Conservation (phyloP, 1,284 basidiomycete species). For the Cutaneotrichosporon cyanovorans region DNA sequence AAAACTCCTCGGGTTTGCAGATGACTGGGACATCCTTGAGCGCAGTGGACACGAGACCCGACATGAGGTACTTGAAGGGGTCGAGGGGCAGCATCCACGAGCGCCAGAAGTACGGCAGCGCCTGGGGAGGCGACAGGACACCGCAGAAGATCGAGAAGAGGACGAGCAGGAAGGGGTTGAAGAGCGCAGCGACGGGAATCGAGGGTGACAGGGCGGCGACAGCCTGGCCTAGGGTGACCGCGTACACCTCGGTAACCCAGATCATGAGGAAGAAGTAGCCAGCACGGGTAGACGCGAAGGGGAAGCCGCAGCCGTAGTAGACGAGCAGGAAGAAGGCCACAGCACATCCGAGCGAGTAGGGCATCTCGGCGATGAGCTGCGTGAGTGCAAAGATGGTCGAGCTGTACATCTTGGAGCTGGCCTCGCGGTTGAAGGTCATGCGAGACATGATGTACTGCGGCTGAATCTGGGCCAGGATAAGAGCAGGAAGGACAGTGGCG, state of each 20-base stretch:
- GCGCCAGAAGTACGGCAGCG: constrained; percentile 63
- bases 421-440: constrained; percentile 52
- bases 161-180: constrained; percentile 68
- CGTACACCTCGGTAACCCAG: constrained; percentile 66
- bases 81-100: constrained; percentile 49
- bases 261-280: constrained; percentile 54
- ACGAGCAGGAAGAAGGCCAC: constrained; percentile 63
- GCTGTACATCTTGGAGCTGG: constrained; percentile 49
- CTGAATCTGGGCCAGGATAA: constrained; percentile 54
- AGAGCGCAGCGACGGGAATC: constrained; percentile 63
- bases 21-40: constrained; percentile 63
- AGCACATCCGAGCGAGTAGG: constrained; percentile 55
- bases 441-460: constrained; percentile 79
- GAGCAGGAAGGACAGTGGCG: constrained; percentile 35
- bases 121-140: constrained; percentile 60
- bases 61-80: constrained; percentile 61
- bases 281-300: constrained; percentile 24
- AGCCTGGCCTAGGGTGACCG: constrained; percentile 63
- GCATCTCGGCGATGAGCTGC: constrained; percentile 74
- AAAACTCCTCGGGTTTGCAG: constrained; percentile 63
- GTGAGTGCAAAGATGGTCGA: constrained; percentile 64
- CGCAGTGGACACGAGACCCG: constrained; percentile 66
- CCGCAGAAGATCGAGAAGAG: constrained; percentile 68
- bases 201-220: constrained; percentile 62
- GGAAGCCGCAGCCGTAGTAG: constrained; percentile 41